Percentiles rank a stretch among this genome's conserved stretches.
Evolutionary conservation across 768 basidiomycete genomes (phyloP).

Genomic region (Suillus cothurnatus): DNA sequence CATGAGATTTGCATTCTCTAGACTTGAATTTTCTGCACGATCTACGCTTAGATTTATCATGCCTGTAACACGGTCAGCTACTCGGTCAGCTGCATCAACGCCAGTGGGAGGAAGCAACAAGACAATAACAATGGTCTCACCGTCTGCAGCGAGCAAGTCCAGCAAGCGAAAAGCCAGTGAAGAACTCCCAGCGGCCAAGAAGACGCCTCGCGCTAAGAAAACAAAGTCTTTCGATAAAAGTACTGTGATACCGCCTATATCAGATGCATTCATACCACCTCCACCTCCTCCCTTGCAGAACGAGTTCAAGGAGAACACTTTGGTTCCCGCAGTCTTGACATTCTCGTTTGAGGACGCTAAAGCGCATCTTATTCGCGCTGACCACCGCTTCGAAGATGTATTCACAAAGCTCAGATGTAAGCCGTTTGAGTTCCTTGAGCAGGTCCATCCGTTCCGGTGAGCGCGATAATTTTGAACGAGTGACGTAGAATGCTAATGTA

Average conservation of each 20-base stretch:
- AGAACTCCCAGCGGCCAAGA: constrained; percentile 1
- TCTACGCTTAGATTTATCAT: constrained; percentile 22
- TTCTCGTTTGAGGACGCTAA: constrained; percentile 83
- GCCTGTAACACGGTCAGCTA: constrained; percentile 38
- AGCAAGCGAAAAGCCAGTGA: constrained; percentile 25
- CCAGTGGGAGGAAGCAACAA: constrained; percentile 8
- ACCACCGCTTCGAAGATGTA: constrained; percentile 69
- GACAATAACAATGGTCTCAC: constrained; percentile 2
- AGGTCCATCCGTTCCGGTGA: constrained; percentile 83
- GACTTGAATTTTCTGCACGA: not conserved
- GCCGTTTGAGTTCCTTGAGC: constrained; percentile 75
- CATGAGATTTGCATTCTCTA: not conserved
- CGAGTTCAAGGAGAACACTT: constrained; percentile 19
- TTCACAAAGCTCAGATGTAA: constrained; percentile 69
- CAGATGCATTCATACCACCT: not conserved
- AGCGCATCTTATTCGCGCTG: constrained; percentile 63
- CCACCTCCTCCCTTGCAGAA: constrained; percentile 12
- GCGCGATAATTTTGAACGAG: constrained; percentile 13
- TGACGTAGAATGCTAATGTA: not conserved
- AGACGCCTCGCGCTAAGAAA: constrained; percentile 10
- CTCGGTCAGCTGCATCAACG: constrained; percentile 17
- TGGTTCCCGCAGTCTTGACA: constrained; percentile 70
- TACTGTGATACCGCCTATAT: not conserved
- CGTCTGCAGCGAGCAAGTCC: not conserved
- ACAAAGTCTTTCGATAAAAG: not conserved